Evolutionary conservation across 2,329 filamentous ascomycete species (phyloP).

Genomic region (Colletotrichum sojae): DNA sequence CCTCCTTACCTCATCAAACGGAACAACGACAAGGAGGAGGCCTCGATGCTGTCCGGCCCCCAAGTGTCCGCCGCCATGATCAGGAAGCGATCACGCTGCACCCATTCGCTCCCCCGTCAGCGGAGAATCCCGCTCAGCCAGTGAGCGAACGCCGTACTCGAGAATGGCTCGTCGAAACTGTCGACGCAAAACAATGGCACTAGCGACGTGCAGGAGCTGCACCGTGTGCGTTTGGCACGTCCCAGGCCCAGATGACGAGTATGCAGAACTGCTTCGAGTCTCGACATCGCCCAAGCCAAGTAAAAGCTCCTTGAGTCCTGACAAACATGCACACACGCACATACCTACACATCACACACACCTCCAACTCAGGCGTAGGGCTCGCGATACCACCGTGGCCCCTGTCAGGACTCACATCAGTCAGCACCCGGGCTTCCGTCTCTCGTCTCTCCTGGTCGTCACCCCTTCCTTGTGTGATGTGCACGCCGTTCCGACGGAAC

Average conservation of each 20-base stretch:
- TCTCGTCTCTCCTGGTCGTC: slow-evolving; percentile 37
- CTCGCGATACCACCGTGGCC: slow-evolving; percentile 27
- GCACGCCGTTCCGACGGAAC: slow-evolving; percentile 38
- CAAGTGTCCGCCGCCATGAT: slow-evolving; percentile 15
- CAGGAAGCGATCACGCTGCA: slow-evolving; percentile 28
- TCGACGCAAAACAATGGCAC: slow-evolving; percentile 28
- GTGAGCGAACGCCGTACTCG: slow-evolving; percentile 31
- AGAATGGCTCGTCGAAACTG: slow-evolving; percentile 17
- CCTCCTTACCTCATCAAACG: slow-evolving; percentile 27
- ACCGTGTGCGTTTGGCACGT: slow-evolving; percentile 18
- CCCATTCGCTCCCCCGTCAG: background rate
- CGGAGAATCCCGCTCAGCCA: slow-evolving; percentile 14
- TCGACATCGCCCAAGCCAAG: slow-evolving; percentile 21
- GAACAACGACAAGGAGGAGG: slow-evolving; percentile 16
- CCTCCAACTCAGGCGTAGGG: slow-evolving; percentile 31
- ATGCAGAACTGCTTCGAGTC: slow-evolving; percentile 26
- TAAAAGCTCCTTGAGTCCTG: background rate
- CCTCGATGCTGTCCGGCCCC: slow-evolving; percentile 12
- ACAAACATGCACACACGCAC: background rate
- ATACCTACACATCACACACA: slow-evolving; percentile 1
- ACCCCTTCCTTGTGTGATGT: slow-evolving; percentile 35
- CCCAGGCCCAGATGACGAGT: slow-evolving; percentile 21
- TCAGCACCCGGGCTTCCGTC: slow-evolving; percentile 41
- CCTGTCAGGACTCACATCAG: slow-evolving; percentile 28
- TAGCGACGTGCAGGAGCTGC: slow-evolving; percentile 19